A percentile compares a stretch with the other conserved stretches of the same genome.
Evolutionary conservation across 805 yeast genomes (phyloP).

Genomic region (Cephaloascus albidus): DNA sequence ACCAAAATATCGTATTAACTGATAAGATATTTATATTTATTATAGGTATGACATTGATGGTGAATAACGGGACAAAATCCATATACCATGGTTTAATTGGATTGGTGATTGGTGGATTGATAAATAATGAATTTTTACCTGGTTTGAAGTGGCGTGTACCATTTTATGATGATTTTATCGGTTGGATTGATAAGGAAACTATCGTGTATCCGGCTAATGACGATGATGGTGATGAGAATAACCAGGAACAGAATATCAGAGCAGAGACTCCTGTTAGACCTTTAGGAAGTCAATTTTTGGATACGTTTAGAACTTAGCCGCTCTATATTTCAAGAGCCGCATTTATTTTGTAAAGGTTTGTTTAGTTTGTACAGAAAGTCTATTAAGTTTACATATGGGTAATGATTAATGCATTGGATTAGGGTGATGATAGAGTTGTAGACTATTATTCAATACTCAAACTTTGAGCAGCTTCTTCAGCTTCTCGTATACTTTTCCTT

Average conservation of each 20-base stretch:
- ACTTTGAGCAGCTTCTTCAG: constrained; percentile 23
- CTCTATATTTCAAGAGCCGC: too few species aligned
- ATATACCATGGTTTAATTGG: constrained; percentile 28
- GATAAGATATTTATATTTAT: constrained; percentile 21
- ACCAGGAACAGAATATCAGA: constrained; percentile 16
- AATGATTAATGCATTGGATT: too few species aligned
- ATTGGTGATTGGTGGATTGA: constrained; percentile 31
- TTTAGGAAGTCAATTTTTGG: constrained; percentile 49
- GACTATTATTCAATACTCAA: constrained; percentile 7
- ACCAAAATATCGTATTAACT: constrained; percentile 14
- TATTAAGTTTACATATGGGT: too few species aligned
- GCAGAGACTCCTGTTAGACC: constrained; percentile 57
- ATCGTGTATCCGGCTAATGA: constrained; percentile 14
- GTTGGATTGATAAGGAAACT: constrained; percentile 15
- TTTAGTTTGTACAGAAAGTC: too few species aligned
- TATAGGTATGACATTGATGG: constrained; percentile 19
- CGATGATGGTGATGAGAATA: constrained; percentile 13
- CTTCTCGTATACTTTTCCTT: constrained; percentile 40
- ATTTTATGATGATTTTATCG: constrained; percentile 11
- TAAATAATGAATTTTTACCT: constrained; percentile 32
- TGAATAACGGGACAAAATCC: constrained; percentile 36
- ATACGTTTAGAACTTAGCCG: constrained; percentile 45
- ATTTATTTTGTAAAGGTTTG: too few species aligned
- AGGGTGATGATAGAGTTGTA: not conserved
- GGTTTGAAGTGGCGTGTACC: constrained; percentile 25